These are phyloP conservation scores for Verruconis gallopava DNA, from an alignment of 2,329 filamentous ascomycete genomes.

Conservation along the genomic window DNA sequence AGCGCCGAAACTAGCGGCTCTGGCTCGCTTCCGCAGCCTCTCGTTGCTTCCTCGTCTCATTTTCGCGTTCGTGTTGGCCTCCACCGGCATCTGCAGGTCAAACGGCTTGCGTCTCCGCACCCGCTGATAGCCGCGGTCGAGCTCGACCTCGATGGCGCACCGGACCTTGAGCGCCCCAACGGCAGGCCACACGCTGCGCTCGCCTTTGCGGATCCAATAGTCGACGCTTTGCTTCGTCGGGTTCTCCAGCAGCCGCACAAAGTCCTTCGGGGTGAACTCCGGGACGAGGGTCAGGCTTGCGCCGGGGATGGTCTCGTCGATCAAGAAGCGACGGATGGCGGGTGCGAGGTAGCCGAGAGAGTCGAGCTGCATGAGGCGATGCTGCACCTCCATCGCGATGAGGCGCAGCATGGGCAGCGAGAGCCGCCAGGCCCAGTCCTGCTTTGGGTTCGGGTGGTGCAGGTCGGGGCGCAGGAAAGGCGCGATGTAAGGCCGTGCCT, in stretches of 20 bases:
- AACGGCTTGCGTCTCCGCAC: conserved; percentile 45
- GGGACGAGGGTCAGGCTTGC: conserved; percentile 72
- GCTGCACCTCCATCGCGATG: conserved; percentile 62
- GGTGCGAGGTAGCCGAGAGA: conserved; percentile 59
- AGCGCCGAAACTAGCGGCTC: conserved; percentile 9
- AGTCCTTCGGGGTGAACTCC: conserved; percentile 59
- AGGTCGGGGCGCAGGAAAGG: conserved; percentile 74
- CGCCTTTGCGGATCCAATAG: conserved; percentile 76
- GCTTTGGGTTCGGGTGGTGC: conserved; percentile 53
- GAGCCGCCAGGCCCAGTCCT: conserved; percentile 46
- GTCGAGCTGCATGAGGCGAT: conserved; percentile 71
- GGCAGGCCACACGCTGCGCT: conserved; percentile 83
- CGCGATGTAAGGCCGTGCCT: conserved; percentile 78
- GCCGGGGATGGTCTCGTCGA: conserved; percentile 71
- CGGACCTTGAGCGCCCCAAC: conserved; percentile 69
- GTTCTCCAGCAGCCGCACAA: conserved; percentile 67
- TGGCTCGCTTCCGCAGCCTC: conserved; percentile 9
- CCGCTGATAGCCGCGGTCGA: conserved; percentile 74
- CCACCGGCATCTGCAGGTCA: conserved; percentile 13
- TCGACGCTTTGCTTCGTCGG: conserved; percentile 58
- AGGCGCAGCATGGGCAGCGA: conserved; percentile 38
- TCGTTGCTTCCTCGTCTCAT: conserved; percentile 6
- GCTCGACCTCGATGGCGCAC: conserved; percentile 74
- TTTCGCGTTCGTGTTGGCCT: conserved; percentile 4
- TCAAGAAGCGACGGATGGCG: conserved; percentile 59